These are phyloP conservation scores for Erysimum cheiranthoides DNA, from an alignment of 345 rosid genomes.

Conservation along the genomic window DNA sequence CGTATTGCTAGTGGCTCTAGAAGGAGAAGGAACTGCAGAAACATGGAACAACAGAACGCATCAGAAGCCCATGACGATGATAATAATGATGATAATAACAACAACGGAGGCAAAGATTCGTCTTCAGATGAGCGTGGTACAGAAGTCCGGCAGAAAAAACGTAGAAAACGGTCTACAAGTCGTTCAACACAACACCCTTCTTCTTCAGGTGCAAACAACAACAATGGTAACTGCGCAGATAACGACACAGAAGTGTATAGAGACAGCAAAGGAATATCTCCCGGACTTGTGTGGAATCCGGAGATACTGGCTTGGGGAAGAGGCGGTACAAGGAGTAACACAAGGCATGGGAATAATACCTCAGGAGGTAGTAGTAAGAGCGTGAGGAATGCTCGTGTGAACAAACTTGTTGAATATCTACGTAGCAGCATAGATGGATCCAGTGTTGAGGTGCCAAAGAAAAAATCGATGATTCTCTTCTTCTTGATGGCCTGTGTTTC, in stretches of 20 bases:
- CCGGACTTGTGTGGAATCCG: conserved; percentile 78
- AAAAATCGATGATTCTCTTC: conserved; percentile 26
- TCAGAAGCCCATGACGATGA: conserved; percentile 84
- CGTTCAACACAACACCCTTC: conserved; percentile 64
- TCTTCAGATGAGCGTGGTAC: conserved; percentile 87
- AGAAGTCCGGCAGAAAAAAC: conserved; percentile 65
- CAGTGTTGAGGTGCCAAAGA: conserved; percentile 65
- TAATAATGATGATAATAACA: conserved; percentile 53
- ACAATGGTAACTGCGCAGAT: conserved; percentile 63
- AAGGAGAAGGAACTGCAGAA: conserved; percentile 65
- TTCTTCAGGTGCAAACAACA: conserved; percentile 63
- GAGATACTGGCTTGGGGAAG: conserved; percentile 97
- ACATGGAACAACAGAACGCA: conserved; percentile 54
- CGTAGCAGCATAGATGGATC: conserved; percentile 67
- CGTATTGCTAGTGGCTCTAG: conserved; percentile 58
- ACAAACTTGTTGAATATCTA: conserved; percentile 76
- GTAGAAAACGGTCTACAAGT: conserved; percentile 60
- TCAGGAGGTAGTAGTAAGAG: conserved; percentile 63
- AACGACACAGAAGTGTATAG: conserved; percentile 63
- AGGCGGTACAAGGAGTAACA: conserved; percentile 92
- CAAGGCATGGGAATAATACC: conserved; percentile 79
- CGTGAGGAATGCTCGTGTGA: conserved; percentile 66
- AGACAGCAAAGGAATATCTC: conserved; percentile 76
- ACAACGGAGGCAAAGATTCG: conserved; percentile 63
- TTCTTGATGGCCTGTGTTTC: background rate